A percentile compares a stretch with the other conserved stretches of the same genome.
phyloP scores from a whole-genome alignment of 805 yeast genomes.

The Candida arabinofermentans region DNA sequence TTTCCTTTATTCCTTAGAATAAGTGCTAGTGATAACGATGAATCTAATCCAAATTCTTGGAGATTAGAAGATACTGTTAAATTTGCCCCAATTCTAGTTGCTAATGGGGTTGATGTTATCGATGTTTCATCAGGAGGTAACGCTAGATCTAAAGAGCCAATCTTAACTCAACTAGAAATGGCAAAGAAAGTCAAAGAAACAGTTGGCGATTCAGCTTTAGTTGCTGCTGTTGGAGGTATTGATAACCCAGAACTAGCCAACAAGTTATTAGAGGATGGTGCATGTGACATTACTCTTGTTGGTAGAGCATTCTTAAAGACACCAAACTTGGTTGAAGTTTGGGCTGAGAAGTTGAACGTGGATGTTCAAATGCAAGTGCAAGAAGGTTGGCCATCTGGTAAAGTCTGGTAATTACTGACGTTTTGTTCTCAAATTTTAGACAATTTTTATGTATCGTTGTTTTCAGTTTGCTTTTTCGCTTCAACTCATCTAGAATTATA shows the following conservation, averaged over 20 bases:
- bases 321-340: conserved; percentile 46
- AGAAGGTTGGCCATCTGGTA: conserved; percentile 14
- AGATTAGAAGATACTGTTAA: conserved; percentile 40
- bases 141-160: conserved; percentile 25
- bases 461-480: no score
- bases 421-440: no score
- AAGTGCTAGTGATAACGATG: conserved; percentile 41
- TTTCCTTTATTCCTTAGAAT: conserved; percentile 46
- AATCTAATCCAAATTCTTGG: conserved; percentile 38
- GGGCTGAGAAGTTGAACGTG: conserved; percentile 49
- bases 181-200: conserved; percentile 41
- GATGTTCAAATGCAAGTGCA: conserved; percentile 18
- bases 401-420: conserved; percentile 9
- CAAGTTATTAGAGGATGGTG: conserved; percentile 36
- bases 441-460: neutral
- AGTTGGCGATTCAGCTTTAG: conserved; percentile 38
- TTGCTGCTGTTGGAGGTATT: conserved; percentile 48
- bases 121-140: conserved; percentile 57
- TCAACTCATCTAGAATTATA: no score
- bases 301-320: conserved; percentile 44
- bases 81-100: conserved; percentile 36
- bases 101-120: conserved; percentile 44
- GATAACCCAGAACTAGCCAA: conserved; percentile 34
- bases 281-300: conserved; percentile 44
- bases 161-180: conserved; percentile 36